Evolutionary conservation across 305 asterid genomes (phyloP).

Genomic region (Solanum chacoense): DNA sequence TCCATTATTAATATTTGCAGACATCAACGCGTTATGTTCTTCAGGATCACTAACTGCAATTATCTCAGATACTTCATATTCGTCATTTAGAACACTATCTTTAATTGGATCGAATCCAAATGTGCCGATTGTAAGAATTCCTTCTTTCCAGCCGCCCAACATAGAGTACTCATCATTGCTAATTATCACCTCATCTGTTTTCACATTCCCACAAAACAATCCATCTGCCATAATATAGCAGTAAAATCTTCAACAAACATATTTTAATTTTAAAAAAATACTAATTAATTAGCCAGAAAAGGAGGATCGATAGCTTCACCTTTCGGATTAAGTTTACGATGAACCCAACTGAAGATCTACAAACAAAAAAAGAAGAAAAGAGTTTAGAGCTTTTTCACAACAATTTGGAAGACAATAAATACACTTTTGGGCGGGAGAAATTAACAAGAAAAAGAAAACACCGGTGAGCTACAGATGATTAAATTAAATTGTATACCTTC

Average conservation of each 20-base stretch:
- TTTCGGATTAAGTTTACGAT: constrained; percentile 42
- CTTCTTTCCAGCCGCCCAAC: constrained; percentile 37
- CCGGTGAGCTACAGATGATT: background rate
- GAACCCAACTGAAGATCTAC: constrained; percentile 80
- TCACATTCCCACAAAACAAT: constrained; percentile 16
- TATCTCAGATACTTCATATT: background rate
- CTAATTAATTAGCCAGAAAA: background rate
- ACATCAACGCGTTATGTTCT: background rate
- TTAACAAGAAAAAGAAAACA: background rate
- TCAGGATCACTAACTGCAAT: background rate
- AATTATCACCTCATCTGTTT: constrained; percentile 6
- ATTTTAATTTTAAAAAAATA: background rate
- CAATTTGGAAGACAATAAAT: background rate
- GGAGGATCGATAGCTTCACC: constrained; percentile 22
- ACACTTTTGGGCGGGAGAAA: background rate
- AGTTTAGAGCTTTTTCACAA: background rate
- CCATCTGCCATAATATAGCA: constrained; percentile 21
- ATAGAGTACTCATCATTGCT: background rate
- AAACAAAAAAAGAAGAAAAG: background rate
- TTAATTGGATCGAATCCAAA: constrained; percentile 36
- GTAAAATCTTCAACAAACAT: background rate
- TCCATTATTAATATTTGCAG: background rate
- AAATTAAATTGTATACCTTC: constrained; percentile 22
- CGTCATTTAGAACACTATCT: background rate
- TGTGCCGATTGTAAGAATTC: constrained; percentile 57